phyloP scores from a whole-genome alignment of 805 yeast genomes.

The Komagataella ulmi region DNA sequence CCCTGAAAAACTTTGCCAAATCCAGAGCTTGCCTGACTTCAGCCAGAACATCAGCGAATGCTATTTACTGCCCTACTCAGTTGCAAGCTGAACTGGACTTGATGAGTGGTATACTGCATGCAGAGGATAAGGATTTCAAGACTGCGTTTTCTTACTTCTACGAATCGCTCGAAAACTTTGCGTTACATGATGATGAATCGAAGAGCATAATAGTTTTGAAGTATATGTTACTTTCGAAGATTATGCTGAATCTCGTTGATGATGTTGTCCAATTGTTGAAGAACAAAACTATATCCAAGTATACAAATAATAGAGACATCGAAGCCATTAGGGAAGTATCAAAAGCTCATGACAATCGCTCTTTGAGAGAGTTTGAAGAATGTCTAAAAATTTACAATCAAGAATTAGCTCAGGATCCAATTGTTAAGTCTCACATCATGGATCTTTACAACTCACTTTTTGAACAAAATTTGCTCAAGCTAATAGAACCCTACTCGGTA shows the following conservation, averaged over 20 bases:
- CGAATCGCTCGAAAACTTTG: conserved; percentile 89
- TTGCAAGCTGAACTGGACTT: conserved; percentile 90
- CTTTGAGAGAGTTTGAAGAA: conserved; percentile 82
- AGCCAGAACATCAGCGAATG: conserved; percentile 95
- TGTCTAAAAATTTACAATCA: conserved; percentile 56
- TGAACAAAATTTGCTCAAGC: conserved; percentile 86
- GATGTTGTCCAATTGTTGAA: conserved; percentile 72
- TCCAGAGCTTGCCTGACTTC: conserved; percentile 86
- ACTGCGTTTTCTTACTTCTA: conserved; percentile 93
- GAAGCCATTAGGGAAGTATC: conserved; percentile 96
- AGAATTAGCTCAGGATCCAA: conserved; percentile 76
- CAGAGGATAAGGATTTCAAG: conserved; percentile 93
- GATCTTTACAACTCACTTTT: conserved; percentile 86
- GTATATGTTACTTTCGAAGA: conserved; percentile 85
- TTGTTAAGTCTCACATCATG: conserved; percentile 83
- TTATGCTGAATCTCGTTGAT: conserved; percentile 79
- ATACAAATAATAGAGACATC: conserved; percentile 58
- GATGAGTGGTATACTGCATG: conserved; percentile 90
- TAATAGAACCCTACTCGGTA: conserved; percentile 90
- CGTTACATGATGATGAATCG: conserved; percentile 31
- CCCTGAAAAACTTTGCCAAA: conserved; percentile 81
- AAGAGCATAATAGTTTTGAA: conserved; percentile 67
- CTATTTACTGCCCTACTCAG: conserved; percentile 89
- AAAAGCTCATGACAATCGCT: conserved; percentile 77
- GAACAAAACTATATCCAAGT: conserved; percentile 38